A percentile compares a stretch with the other conserved stretches of the same genome.
These are phyloP conservation scores for Borealophlyctis nickersoniae DNA, from an alignment of 192 early-diverging fungal species.

Conservation along the genomic window DNA sequence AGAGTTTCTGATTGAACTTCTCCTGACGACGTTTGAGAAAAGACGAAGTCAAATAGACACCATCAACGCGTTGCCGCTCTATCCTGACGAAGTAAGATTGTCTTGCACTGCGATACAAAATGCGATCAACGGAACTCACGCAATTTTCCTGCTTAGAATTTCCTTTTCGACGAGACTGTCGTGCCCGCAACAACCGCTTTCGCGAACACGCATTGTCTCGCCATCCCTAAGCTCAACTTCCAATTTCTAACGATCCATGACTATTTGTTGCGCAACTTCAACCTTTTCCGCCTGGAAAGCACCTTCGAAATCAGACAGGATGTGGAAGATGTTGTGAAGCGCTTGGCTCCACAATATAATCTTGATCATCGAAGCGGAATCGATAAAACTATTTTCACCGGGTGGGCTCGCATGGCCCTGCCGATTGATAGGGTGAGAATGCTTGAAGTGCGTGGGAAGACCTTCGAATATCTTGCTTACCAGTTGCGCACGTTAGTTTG, in stretches of 20 bases:
- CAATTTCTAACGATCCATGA: constrained; percentile 93
- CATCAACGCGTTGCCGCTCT: constrained; percentile 68
- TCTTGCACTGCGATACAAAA: neutral
- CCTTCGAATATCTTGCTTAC: constrained; percentile 7
- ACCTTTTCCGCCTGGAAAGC: constrained; percentile 78
- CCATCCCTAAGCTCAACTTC: constrained; percentile 86
- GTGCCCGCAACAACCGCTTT: constrained; percentile 39
- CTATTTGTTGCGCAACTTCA: constrained; percentile 83
- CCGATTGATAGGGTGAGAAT: constrained; percentile 59
- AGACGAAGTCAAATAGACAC: constrained; percentile 64
- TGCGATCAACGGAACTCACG: too few relatives aligned
- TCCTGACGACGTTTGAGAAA: constrained; percentile 59
- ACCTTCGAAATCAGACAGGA: constrained; percentile 83
- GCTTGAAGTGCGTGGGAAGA: neutral
- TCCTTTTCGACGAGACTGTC: constrained; percentile 68
- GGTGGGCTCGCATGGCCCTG: constrained; percentile 92
- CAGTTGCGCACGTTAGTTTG: too few relatives aligned
- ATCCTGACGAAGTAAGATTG: constrained; percentile 76
- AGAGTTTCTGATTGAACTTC: constrained; percentile 56
- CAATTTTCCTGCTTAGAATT: constrained; percentile 40
- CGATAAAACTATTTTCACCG: constrained; percentile 70
- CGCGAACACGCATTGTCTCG: constrained; percentile 63
- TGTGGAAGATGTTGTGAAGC: constrained; percentile 80
- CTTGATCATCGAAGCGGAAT: constrained; percentile 41
- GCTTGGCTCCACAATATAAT: constrained; percentile 68